Percentiles rank a stretch among this genome's conserved stretches.
Evolutionary conservation across 2,329 filamentous ascomycete species (phyloP).

Genomic region (Penicillium sp.): DNA sequence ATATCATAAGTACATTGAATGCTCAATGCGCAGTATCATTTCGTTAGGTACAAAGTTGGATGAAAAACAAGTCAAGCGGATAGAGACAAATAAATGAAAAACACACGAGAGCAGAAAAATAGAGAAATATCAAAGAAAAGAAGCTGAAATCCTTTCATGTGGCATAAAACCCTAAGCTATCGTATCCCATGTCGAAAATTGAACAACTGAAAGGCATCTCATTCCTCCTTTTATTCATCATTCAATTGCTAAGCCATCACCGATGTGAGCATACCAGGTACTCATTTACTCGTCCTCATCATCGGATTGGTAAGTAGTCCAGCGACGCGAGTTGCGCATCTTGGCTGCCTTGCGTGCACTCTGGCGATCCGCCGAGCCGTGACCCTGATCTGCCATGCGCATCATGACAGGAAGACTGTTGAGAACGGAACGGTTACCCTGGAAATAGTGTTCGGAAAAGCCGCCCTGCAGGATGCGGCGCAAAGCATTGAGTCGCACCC

Average conservation of each 20-base stretch:
- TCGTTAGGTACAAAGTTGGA: neutral
- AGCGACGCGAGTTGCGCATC: constrained; percentile 30
- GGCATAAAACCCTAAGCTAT: neutral
- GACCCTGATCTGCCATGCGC: constrained; percentile 22
- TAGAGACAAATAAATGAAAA: neutral
- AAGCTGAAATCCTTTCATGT: neutral
- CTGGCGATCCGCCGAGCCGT: constrained; percentile 25
- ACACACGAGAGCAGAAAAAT: too few relatives aligned
- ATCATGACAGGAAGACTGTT: constrained; percentile 56
- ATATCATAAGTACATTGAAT: neutral
- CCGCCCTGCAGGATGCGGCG: constrained; percentile 62
- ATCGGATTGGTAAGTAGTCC: constrained; percentile 32
- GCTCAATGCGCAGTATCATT: neutral
- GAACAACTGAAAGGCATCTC: neutral
- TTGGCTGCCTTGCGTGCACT: constrained; percentile 30
- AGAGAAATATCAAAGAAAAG: neutral
- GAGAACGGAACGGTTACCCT: constrained; percentile 61
- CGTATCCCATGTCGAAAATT: neutral
- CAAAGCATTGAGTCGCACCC: constrained; percentile 62
- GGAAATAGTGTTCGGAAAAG: constrained; percentile 61
- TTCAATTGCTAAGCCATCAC: neutral
- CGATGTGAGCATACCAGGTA: neutral
- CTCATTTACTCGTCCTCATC: constrained; percentile 21
- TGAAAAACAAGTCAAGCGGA: neutral
- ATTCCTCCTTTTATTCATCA: neutral